Evolutionary conservation across 495 filamentous ascomycete species (phyloP).

Genomic region (Penicillium roqueforti): DNA sequence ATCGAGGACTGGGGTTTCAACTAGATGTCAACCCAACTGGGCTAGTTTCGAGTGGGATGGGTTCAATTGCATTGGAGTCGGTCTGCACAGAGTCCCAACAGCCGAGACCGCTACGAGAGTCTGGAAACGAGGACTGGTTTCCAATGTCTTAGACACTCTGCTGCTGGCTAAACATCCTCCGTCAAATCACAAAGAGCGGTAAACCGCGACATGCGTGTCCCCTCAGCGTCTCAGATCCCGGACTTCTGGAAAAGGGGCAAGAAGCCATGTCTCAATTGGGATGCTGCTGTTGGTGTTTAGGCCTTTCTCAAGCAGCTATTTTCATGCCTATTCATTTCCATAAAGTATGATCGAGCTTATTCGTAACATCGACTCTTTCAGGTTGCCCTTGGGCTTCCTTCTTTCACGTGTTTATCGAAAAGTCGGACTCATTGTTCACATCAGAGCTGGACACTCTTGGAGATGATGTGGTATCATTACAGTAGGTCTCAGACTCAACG

Average conservation of each 20-base stretch:
- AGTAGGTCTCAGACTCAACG: background rate
- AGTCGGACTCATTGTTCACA: background rate
- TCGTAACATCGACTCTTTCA: background rate
- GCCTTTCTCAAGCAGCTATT: background rate
- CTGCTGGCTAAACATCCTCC: background rate
- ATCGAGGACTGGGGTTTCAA: conserved; percentile 1
- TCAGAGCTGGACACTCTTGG: background rate
- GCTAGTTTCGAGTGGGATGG: background rate
- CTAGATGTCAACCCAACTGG: background rate
- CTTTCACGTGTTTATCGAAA: background rate
- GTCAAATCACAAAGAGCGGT: conserved; percentile 23
- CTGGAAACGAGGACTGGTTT: conserved; percentile 12
- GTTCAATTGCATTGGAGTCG: conserved; percentile 3
- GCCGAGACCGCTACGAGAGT: conserved; percentile 10
- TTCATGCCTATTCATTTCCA: background rate
- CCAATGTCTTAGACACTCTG: conserved; percentile 26
- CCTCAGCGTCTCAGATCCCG: conserved; percentile 5
- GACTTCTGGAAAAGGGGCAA: conserved; percentile 21
- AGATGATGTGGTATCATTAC: background rate
- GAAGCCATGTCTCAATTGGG: conserved; percentile 17
- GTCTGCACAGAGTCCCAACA: conserved; percentile 11
- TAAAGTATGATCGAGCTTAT: background rate
- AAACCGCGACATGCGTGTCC: conserved; percentile 14
- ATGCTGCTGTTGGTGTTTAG: conserved; percentile 15
- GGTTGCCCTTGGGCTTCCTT: background rate